Conservation (phyloP, 2,329 filamentous ascomycete species). For the Didymella exigua region DNA sequence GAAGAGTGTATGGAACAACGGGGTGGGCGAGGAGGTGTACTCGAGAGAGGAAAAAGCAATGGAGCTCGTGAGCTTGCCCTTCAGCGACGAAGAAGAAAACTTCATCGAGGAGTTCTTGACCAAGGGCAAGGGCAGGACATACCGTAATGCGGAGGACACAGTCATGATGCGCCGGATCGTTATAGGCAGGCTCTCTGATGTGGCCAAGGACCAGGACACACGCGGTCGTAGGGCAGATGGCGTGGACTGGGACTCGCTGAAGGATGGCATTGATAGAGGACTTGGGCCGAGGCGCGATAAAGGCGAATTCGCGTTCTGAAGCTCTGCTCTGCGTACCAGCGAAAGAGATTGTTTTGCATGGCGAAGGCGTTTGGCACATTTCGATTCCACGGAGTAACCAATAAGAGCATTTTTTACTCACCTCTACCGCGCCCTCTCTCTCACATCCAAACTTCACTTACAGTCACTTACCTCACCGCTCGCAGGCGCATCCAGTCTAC, state of each 20-base stretch:
- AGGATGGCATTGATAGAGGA: slow-evolving; percentile 44
- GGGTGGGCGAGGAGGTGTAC: slow-evolving; percentile 19
- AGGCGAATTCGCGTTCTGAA: slow-evolving; percentile 24
- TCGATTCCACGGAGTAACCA: too few species aligned
- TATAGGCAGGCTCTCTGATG: slow-evolving; percentile 63
- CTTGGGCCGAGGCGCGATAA: slow-evolving; percentile 44
- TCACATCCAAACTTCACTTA: background rate
- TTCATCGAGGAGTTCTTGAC: slow-evolving; percentile 76
- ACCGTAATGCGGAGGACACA: slow-evolving; percentile 72
- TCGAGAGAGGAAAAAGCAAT: slow-evolving; percentile 62
- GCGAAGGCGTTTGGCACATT: slow-evolving; percentile 13
- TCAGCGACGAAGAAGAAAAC: slow-evolving; percentile 71
- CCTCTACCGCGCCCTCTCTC: background rate
- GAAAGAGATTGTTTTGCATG: slow-evolving; percentile 12
- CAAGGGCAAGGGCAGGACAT: slow-evolving; percentile 66
- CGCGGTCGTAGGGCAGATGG: slow-evolving; percentile 56
- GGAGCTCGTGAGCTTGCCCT: slow-evolving; percentile 74
- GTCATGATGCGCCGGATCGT: slow-evolving; percentile 75
- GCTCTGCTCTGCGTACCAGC: background rate
- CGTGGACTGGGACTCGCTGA: slow-evolving; percentile 58
- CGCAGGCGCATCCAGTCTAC: background rate
- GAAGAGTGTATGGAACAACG: slow-evolving; percentile 20
- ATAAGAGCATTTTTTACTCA: too few species aligned
- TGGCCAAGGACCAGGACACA: slow-evolving; percentile 33
- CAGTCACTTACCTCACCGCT: background rate